These are phyloP conservation scores for Pythium monospermum DNA, from an alignment of 352 stramenopile genomes.

Conservation along the genomic window DNA sequence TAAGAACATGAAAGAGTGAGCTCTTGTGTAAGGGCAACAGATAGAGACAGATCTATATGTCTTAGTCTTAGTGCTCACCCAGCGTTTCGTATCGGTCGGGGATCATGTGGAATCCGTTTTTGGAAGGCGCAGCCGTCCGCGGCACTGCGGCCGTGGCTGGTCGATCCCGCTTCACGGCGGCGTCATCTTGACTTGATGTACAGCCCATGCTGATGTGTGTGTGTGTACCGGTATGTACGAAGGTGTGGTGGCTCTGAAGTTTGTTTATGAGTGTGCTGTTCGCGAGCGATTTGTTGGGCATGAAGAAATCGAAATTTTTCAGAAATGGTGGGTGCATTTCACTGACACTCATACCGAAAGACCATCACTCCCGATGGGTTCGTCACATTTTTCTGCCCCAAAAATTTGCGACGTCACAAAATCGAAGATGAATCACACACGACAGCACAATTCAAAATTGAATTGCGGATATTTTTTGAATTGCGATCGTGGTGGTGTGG, in stretches of 20 bases:
- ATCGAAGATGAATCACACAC: too few relatives aligned
- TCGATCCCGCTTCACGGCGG: not conserved
- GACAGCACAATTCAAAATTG: conserved; percentile 14
- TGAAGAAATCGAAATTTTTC: not conserved
- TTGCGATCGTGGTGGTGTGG: conserved; percentile 21
- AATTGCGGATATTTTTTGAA: conserved; percentile 18
- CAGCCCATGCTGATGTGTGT: conserved; percentile 10
- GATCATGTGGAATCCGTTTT: conserved; percentile 34
- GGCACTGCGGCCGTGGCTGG: not conserved
- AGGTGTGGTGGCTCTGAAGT: not conserved
- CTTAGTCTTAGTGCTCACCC: conserved; percentile 25
- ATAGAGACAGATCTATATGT: too few relatives aligned
- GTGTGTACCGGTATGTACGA: too few relatives aligned
- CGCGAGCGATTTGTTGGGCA: not conserved
- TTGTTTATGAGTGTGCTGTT: not conserved
- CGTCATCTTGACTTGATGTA: conserved; percentile 7
- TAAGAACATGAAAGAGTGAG: too few relatives aligned
- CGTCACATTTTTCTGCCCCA: not conserved
- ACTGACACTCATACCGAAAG: not conserved
- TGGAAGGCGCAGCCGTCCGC: not conserved
- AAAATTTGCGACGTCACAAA: too few relatives aligned
- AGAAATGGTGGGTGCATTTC: not conserved
- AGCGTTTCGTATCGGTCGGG: conserved; percentile 58
- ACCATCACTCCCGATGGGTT: conserved; percentile 10
- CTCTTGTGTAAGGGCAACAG: too few relatives aligned